Base-by-base conservation (phyloP, 2,329 filamentous ascomycete genomes). In the Xylariaceae sp. region DNA sequence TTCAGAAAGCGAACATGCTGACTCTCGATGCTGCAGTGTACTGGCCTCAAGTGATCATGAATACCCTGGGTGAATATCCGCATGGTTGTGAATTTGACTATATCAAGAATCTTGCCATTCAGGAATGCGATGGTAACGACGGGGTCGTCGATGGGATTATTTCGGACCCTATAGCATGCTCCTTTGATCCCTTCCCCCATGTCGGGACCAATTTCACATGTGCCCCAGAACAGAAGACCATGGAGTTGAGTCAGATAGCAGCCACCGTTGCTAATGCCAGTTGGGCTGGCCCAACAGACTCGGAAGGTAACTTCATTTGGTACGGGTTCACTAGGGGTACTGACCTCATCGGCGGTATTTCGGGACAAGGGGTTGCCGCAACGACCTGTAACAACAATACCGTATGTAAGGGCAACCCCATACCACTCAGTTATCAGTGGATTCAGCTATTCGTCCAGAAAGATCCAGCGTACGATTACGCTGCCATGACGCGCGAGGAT, bases 71-170 rank as follows among this genome's bases (percentile, higher is more conserved):
- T 14, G 16, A 52, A 6, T 61, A 62, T 50, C 58, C 60, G 0
- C 59, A 52, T 40, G 43, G 45, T 16, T 66, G 63, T 26, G 59
- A 65, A 42, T 12, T 54, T 1, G 56, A 65, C 37, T 26, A 50
- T 2, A 41, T 66, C 19, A 61, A 47, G 18, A 29, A 40, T 5
- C 41, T 51, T 2, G 61, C 62, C 7, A 41, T 61, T 9, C 16
- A 41, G 18, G 68, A 64, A 14, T 81, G 79, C 57, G 79, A 82
- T 59, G 64, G 51, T 1, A 70, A 75, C 41, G 79, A 81, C 54
- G 75, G 76, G 1, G 60, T 79, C 1, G 56, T 65, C 2, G 78
- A 83, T 63, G 74, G 71, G 44, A 72, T 81, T 49, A 71, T 81
- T 21, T 67, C 69, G 14, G 69, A 76, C 41, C 70, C 73, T 0